A percentile compares a stretch with the other conserved stretches of the same genome.
Evolutionary conservation across 495 filamentous ascomycete genomes (phyloP).

Genomic region (Evernia prunastri): DNA sequence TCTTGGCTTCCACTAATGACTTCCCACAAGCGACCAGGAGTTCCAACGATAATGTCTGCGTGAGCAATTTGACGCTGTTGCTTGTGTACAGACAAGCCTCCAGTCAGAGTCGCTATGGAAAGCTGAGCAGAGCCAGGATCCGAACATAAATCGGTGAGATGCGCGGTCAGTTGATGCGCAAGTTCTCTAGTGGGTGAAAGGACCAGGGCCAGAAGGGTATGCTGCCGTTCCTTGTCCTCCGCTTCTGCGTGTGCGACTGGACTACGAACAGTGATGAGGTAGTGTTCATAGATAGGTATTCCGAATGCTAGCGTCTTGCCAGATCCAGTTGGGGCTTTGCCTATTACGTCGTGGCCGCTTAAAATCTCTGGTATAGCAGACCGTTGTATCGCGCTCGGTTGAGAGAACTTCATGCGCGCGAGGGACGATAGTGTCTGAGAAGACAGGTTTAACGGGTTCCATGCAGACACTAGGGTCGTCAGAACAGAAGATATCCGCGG

Average conservation of each 20-base stretch:
- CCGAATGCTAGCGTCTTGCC: conserved; percentile 81
- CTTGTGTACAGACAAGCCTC: conserved; percentile 86
- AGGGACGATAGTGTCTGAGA: conserved; percentile 62
- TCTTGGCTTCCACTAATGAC: conserved; percentile 64
- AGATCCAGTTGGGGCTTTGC: conserved; percentile 76
- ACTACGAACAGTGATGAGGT: conserved; percentile 25
- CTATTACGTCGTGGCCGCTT: conserved; percentile 67
- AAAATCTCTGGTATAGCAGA: conserved; percentile 72
- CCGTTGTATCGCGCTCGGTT: conserved; percentile 75
- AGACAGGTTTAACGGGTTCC: conserved; percentile 66
- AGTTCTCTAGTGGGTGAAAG: conserved; percentile 89
- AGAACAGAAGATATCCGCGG: neutral
- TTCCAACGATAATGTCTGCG: conserved; percentile 86
- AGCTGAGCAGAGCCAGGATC: conserved; percentile 51
- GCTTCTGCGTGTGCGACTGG: conserved; percentile 8
- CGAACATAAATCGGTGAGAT: conserved; percentile 65
- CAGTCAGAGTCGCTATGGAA: conserved; percentile 75
- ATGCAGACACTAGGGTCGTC: conserved; percentile 53
- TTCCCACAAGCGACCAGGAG: conserved; percentile 91
- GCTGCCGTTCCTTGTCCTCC: conserved; percentile 20
- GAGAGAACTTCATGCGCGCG: conserved; percentile 65
- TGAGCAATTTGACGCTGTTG: conserved; percentile 69
- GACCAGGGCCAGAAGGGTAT: conserved; percentile 69
- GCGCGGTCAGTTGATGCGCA: conserved; percentile 79
- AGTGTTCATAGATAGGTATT: conserved; percentile 55